Evolutionary conservation across 2,329 filamentous ascomycete species (phyloP).

Genomic region (Calonectria pteridis): DNA sequence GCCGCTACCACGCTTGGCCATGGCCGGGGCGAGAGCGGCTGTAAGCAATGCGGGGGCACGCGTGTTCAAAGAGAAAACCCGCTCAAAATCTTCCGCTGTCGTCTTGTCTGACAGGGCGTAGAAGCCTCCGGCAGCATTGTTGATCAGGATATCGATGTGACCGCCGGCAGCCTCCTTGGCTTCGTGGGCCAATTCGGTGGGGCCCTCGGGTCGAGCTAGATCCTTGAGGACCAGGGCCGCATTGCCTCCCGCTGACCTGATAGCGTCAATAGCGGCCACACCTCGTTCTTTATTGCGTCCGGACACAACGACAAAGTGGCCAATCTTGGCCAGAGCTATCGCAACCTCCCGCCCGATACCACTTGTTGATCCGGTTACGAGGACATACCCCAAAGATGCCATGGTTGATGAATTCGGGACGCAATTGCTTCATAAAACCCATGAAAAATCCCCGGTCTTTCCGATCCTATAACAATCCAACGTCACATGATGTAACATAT

Average conservation of each 20-base stretch:
- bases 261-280: not conserved
- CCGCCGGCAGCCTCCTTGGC: not conserved
- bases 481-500: no score
- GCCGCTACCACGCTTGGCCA: not conserved
- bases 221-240: not conserved
- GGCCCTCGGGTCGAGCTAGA: not conserved
- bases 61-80: not conserved
- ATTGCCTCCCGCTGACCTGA: not conserved
- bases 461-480: no score
- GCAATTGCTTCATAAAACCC: no score
- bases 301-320: not conserved
- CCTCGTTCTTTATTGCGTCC: not conserved
- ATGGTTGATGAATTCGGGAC: not conserved
- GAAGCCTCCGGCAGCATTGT: not conserved
- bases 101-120: not conserved
- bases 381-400: not conserved
- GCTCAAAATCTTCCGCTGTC: not conserved
- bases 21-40: not conserved
- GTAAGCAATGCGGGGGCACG: not conserved
- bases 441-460: no score
- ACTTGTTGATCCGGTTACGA: not conserved
- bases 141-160: not conserved
- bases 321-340: not conserved
- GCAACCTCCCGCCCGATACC: not conserved
- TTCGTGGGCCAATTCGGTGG: not conserved